Conservation (phyloP, 2,329 filamentous ascomycete genomes). For the Trichophaea hybrida region DNA sequence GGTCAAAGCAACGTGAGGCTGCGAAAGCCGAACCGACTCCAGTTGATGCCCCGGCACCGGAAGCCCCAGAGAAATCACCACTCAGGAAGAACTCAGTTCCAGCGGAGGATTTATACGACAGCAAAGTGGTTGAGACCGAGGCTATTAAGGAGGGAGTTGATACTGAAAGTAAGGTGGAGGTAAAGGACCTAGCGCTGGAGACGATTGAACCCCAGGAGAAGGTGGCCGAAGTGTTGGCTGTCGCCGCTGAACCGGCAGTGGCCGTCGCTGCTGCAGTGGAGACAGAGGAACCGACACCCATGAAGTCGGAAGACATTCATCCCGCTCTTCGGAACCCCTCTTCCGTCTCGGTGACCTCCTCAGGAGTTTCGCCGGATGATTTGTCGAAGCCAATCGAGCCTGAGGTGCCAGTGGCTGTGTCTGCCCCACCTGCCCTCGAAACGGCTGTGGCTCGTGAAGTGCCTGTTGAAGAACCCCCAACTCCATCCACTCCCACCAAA, state of each 20-base stretch:
- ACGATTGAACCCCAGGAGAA: neutral
- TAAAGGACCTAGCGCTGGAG: neutral
- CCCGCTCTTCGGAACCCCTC: neutral
- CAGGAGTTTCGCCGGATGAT: neutral
- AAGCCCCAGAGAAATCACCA: neutral
- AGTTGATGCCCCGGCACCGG: neutral
- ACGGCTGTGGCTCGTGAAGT: neutral
- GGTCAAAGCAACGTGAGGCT: neutral
- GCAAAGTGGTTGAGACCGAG: neutral
- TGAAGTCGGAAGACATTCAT: neutral
- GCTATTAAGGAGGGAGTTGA: neutral
- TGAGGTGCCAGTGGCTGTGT: neutral
- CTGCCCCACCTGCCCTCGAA: neutral
- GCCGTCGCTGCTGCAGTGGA: neutral
- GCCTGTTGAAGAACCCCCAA: neutral
- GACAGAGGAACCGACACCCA: neutral
- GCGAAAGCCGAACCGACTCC: neutral
- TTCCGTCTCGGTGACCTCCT: neutral
- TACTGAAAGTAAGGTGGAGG: neutral
- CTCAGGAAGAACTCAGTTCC: neutral
- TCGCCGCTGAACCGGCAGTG: neutral
- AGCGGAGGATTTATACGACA: neutral
- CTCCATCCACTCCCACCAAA: neutral
- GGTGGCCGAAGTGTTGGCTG: neutral
- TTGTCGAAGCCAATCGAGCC: neutral